phyloP scores from a whole-genome alignment of 2,329 filamentous ascomycete species.

The Venturia pyrina region DNA sequence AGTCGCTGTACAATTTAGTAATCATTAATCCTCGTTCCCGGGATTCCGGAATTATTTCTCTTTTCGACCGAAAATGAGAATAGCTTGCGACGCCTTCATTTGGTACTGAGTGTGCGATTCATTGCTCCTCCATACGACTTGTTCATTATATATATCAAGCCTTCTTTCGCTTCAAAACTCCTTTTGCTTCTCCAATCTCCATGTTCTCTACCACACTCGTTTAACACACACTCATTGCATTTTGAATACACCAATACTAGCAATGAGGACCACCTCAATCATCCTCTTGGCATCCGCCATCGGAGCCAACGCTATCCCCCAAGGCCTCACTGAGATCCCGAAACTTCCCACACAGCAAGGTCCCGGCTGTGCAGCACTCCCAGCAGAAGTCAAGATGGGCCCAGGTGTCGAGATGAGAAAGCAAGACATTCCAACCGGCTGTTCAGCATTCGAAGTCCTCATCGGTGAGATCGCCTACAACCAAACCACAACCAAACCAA shows the following conservation, averaged over 20 bases:
- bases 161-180: no score
- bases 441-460: slow-evolving; percentile 11
- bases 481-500: not conserved
- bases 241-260: not conserved
- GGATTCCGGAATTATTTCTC: not conserved
- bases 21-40: not conserved
- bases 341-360: not conserved
- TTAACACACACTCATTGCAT: not conserved
- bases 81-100: not conserved
- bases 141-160: not conserved
- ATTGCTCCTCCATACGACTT: not conserved
- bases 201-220: not conserved
- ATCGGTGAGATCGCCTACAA: not conserved
- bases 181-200: not conserved
- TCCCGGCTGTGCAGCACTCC: not conserved
- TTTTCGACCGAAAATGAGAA: not conserved
- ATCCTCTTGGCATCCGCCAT: not conserved
- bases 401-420: not conserved
- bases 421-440: slow-evolving; percentile 9
- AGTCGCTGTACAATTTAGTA: not conserved
- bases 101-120: not conserved
- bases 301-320: not conserved
- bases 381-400: not conserved
- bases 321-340: not conserved
- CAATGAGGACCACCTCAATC: not conserved